Conservation (phyloP, 1,284 basidiomycete species). For the Phaffia rhodozyma region DNA sequence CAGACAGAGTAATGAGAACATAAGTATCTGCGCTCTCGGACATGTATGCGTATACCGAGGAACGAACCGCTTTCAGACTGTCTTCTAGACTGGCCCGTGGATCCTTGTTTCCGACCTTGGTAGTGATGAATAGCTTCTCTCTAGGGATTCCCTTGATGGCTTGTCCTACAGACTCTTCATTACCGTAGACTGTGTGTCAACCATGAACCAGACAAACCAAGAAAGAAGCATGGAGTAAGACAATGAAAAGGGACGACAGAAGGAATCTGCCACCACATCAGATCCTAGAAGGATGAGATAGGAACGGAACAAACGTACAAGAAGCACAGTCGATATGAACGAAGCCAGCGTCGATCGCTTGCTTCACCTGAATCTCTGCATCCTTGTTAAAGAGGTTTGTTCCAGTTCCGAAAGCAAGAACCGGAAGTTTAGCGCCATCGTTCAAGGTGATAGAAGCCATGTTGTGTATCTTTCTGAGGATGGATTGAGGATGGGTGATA, state of each 20-base stretch:
- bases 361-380: constrained; percentile 43
- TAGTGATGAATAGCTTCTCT: constrained; percentile 44
- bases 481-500: neutral
- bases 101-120: constrained; percentile 42
- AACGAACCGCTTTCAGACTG: constrained; percentile 5
- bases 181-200: constrained; percentile 27
- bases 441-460: constrained; percentile 6
- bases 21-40: constrained; percentile 42
- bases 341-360: constrained; percentile 46
- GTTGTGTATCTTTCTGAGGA: neutral
- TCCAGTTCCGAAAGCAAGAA: constrained; percentile 47
- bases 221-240: too few relatives aligned
- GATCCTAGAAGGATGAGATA: neutral
- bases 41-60: neutral
- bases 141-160: constrained; percentile 43
- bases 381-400: constrained; percentile 42
- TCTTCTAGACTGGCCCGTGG: constrained; percentile 41
- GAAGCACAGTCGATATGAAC: constrained; percentile 40
- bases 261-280: too few relatives aligned
- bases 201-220: too few relatives aligned
- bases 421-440: constrained; percentile 17
- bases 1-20: too few relatives aligned
- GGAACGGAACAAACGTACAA: neutral
- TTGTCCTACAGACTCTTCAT: constrained; percentile 42
- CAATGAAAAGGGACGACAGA: too few relatives aligned